Conservation (phyloP, 2,329 filamentous ascomycete species). For the Ophiostoma triangulosporum region DNA sequence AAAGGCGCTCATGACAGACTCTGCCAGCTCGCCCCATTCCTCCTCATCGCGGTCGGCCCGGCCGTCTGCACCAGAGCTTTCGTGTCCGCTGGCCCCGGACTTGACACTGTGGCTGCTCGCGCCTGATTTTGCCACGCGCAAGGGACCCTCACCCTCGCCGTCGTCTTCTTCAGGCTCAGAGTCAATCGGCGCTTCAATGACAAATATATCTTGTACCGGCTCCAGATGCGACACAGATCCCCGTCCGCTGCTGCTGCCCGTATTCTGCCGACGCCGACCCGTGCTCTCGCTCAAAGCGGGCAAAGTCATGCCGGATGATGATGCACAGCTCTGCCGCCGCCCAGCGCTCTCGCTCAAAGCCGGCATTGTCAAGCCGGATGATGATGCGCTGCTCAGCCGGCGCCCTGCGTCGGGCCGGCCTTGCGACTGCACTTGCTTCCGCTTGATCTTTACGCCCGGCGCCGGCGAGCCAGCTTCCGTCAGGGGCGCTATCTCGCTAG, state of each 20-base stretch:
- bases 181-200: conserved; percentile 12
- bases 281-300: conserved; percentile 1
- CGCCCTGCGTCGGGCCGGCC: neutral
- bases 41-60: conserved; percentile 1
- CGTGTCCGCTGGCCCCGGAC: neutral
- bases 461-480: neutral
- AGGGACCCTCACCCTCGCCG: neutral
- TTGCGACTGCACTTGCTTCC: conserved; percentile 3
- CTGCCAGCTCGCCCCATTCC: conserved; percentile 9
- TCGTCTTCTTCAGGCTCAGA: conserved; percentile 7
- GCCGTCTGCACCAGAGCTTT: neutral
- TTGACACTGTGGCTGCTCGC: neutral
- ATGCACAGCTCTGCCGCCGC: neutral
- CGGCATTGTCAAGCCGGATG: too few relatives aligned
- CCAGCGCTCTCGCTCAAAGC: too few relatives aligned
- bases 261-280: neutral
- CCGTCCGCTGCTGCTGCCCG: neutral
- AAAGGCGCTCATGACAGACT: conserved; percentile 8
- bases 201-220: conserved; percentile 8
- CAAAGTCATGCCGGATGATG: too few relatives aligned
- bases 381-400: neutral
- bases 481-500: neutral
- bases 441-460: neutral
- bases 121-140: neutral
- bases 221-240: neutral